A percentile compares a stretch with the other conserved stretches of the same genome.
phyloP scores from a whole-genome alignment of 768 basidiomycete species.

The Leccinum sublutescens region DNA sequence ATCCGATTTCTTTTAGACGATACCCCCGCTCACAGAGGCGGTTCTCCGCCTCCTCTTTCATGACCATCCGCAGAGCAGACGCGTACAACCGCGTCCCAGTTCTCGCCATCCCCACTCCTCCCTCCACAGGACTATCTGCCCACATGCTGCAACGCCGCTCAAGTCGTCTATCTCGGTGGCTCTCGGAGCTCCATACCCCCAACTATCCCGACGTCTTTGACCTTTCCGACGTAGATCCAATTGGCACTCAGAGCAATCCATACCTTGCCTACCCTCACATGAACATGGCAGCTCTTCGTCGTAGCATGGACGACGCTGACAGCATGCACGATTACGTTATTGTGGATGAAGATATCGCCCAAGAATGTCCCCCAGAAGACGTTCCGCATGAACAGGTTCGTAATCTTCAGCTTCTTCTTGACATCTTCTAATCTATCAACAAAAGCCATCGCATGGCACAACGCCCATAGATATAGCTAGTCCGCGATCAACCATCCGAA shows the following conservation, averaged over 20 bases:
- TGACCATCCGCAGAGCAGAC: conserved; percentile 27
- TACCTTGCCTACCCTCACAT: conserved; percentile 43
- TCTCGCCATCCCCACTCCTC: conserved; percentile 9
- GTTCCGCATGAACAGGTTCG: conserved; percentile 24
- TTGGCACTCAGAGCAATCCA: conserved; percentile 35
- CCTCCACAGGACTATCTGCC: conserved; percentile 1
- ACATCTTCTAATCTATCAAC: conserved; percentile 16
- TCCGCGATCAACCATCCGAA: conserved; percentile 34
- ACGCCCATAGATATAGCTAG: conserved; percentile 25
- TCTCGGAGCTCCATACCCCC: conserved; percentile 38
- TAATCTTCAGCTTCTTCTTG: conserved; percentile 23
- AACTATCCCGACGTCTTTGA: conserved; percentile 19
- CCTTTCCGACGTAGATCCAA: conserved; percentile 23
- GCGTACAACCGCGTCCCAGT: conserved; percentile 20
- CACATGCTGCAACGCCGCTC: conserved; percentile 34
- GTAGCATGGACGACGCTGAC: conserved; percentile 32
- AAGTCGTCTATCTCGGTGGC: conserved; percentile 44
- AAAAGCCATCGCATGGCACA: conserved; percentile 25
- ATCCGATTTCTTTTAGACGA: conserved; percentile 27
- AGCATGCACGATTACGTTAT: conserved; percentile 43
- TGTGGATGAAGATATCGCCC: conserved; percentile 34
- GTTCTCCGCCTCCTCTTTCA: conserved; percentile 32
- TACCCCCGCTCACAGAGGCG: conserved; percentile 8
- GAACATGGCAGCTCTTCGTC: conserved; percentile 28
- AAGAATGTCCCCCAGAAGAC: conserved; percentile 25